These are phyloP conservation scores for Purpureocillium lavendulum DNA, from an alignment of 2,329 filamentous ascomycete genomes.

Conservation along the genomic window DNA sequence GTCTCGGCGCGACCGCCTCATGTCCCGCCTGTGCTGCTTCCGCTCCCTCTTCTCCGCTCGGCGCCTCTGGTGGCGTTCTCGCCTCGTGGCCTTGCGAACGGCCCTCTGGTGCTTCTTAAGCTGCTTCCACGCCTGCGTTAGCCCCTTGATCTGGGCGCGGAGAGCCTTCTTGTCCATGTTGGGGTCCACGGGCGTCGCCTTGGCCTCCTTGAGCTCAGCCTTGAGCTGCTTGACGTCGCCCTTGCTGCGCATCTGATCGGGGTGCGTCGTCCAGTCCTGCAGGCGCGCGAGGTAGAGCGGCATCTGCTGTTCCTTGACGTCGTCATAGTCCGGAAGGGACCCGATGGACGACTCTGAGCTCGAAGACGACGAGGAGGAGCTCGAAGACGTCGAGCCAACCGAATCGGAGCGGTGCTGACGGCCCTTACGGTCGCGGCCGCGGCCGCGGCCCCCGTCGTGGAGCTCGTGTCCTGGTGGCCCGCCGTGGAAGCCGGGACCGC, in stretches of 20 bases:
- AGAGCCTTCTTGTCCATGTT: slow-evolving; percentile 23
- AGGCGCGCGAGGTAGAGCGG: slow-evolving; percentile 36
- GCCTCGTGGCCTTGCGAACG: slow-evolving; percentile 21
- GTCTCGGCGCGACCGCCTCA: slow-evolving; percentile 20
- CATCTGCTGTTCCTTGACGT: slow-evolving; percentile 39
- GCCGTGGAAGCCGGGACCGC: background rate
- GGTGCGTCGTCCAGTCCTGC: slow-evolving; percentile 38
- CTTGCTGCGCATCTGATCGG: slow-evolving; percentile 39
- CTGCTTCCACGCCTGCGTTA: slow-evolving; percentile 35
- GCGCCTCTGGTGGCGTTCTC: slow-evolving; percentile 16
- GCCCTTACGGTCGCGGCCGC: slow-evolving; percentile 7
- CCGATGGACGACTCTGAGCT: slow-evolving; percentile 35
- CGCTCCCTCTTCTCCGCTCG: slow-evolving; percentile 24
- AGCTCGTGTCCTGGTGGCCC: background rate
- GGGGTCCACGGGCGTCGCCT: slow-evolving; percentile 7
- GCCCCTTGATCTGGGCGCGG: slow-evolving; percentile 32
- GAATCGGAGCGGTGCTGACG: slow-evolving; percentile 14
- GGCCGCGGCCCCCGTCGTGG: slow-evolving; percentile 1
- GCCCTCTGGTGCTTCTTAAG: slow-evolving; percentile 20
- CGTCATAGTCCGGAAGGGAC: slow-evolving; percentile 45
- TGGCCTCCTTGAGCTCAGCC: slow-evolving; percentile 33
- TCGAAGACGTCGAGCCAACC: slow-evolving; percentile 23
- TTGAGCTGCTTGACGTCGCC: slow-evolving; percentile 32
- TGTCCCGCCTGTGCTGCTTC: slow-evolving; percentile 20
- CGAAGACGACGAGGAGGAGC: slow-evolving; percentile 24